These are phyloP conservation scores for Hypoxylon fuscum DNA, from an alignment of 495 filamentous ascomycete species.

Conservation along the genomic window DNA sequence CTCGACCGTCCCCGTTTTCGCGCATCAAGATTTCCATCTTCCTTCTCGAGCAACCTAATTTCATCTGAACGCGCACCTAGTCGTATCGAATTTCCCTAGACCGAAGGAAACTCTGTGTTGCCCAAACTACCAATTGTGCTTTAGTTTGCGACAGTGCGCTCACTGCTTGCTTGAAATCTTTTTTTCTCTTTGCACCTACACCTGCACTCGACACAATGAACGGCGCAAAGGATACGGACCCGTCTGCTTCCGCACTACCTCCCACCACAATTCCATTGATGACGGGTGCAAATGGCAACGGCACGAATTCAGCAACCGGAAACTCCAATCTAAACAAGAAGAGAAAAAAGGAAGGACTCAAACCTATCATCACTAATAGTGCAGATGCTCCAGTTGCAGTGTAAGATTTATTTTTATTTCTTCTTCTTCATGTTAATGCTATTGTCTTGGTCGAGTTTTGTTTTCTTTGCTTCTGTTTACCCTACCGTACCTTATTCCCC, in stretches of 20 bases:
- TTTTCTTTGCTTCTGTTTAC: slow-evolving; percentile 38
- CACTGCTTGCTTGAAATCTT: slow-evolving; percentile 5
- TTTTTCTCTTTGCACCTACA: too few relatives aligned
- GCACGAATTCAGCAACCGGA: slow-evolving; percentile 38
- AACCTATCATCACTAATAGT: slow-evolving; percentile 93
- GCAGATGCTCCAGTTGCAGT: slow-evolving; percentile 65
- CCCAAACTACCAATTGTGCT: slow-evolving; percentile 1
- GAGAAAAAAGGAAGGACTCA: slow-evolving; percentile 87
- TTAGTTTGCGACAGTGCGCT: slow-evolving; percentile 28
- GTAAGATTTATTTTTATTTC: slow-evolving; percentile 43
- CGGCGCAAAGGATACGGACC: slow-evolving; percentile 32
- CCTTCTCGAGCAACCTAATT: slow-evolving; percentile 3
- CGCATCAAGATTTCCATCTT: slow-evolving; percentile 9
- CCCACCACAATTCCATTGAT: slow-evolving; percentile 39
- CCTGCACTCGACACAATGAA: slow-evolving; percentile 26
- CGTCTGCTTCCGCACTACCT: slow-evolving; percentile 13
- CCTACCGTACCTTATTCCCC: slow-evolving; percentile 7
- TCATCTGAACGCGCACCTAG: slow-evolving; percentile 14
- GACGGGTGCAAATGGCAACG: slow-evolving; percentile 43
- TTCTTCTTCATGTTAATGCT: slow-evolving; percentile 3
- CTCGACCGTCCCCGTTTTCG: slow-evolving; percentile 1
- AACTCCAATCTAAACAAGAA: slow-evolving; percentile 81
- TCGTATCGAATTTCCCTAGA: slow-evolving; percentile 3
- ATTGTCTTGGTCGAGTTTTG: slow-evolving; percentile 6
- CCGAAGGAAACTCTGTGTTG: slow-evolving; percentile 12